phyloP scores from a whole-genome alignment of 257 asterid genomes.

The Verbena officinalis region DNA sequence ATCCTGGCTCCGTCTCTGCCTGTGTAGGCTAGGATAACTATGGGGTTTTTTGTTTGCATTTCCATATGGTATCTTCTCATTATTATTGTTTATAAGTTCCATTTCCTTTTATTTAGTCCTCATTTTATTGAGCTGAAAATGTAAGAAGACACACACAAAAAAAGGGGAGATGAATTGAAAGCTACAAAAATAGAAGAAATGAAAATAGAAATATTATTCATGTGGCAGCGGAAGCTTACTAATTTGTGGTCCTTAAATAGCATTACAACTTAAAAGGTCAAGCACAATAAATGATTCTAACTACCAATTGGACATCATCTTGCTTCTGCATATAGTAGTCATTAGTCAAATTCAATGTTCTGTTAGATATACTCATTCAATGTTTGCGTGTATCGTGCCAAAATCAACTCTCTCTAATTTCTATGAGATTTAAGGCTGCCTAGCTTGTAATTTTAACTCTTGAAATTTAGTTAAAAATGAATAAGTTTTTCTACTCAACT shows the following conservation, averaged over 20 bases:
- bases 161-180: neutral
- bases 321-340: neutral
- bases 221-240: neutral
- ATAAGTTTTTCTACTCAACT: too few species aligned
- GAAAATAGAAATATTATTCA: neutral
- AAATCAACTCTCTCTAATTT: neutral
- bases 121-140: neutral
- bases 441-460: too few species aligned
- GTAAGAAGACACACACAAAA: neutral
- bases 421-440: too few species aligned
- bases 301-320: constrained; percentile 1
- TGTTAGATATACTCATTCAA: neutral
- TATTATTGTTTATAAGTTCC: too few species aligned
- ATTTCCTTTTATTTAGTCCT: too few species aligned
- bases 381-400: neutral
- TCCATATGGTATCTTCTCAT: too few species aligned
- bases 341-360: too few species aligned
- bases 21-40: too few species aligned
- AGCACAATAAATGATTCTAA: constrained; percentile 31
- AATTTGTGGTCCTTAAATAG: constrained; percentile 4
- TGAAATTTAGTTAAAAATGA: too few species aligned
- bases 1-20: too few species aligned
- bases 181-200: neutral
- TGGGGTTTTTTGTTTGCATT: too few species aligned
- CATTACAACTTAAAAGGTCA: constrained; percentile 19